Conservation (phyloP, 805 yeast species). For the Pichia nakasei region DNA sequence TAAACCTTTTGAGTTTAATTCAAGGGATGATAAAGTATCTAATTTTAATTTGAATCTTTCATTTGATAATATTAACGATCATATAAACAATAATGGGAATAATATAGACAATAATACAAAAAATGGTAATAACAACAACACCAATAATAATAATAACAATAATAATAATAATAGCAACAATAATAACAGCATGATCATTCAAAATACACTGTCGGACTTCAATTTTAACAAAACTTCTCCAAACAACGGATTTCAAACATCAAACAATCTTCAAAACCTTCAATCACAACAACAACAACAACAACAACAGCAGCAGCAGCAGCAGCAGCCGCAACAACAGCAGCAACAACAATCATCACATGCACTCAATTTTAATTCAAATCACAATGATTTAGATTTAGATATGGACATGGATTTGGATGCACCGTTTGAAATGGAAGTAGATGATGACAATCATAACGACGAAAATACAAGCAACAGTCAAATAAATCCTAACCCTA, state of each 20-base stretch:
- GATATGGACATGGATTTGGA: constrained; percentile 10
- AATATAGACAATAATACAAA: neutral
- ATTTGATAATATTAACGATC: constrained; percentile 3
- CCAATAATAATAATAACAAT: constrained; percentile 15
- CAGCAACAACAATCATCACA: neutral
- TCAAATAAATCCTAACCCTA: too few relatives aligned
- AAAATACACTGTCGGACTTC: constrained; percentile 14
- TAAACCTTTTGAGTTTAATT: constrained; percentile 7
- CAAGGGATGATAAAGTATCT: neutral
- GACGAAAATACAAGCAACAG: neutral
- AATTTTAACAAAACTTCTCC: constrained; percentile 11
- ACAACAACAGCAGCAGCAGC: neutral
- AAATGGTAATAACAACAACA: neutral
- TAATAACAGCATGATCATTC: neutral
- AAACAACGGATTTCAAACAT: neutral
- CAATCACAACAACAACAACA: constrained; percentile 7
- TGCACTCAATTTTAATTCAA: neutral
- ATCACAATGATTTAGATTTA: constrained; percentile 3
- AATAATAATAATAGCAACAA: constrained; percentile 5
- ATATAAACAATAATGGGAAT: constrained; percentile 11
- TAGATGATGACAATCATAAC: constrained; percentile 15
- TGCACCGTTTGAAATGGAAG: constrained; percentile 29
- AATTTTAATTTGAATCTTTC: constrained; percentile 8
- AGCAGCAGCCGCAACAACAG: constrained; percentile 10
- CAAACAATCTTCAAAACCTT: constrained; percentile 4